phyloP scores from a whole-genome alignment of 1,139 yeast genomes.

The Wickerhamiella infanticola region DNA sequence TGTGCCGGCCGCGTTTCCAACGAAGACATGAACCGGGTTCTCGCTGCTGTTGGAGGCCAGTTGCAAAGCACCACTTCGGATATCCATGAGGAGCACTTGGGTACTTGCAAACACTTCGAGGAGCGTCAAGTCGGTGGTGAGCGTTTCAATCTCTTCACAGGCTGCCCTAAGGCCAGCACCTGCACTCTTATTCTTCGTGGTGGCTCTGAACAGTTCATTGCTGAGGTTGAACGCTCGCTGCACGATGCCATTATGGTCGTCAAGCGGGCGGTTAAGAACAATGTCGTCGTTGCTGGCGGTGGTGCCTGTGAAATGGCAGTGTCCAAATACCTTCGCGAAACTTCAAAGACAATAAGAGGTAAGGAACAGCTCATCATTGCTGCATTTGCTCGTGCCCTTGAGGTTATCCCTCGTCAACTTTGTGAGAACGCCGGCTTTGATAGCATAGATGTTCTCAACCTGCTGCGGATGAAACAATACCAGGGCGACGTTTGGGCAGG shows the following conservation, averaged over 20 bases:
- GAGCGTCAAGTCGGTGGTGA: slow-evolving; percentile 94
- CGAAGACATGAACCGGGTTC: slow-evolving; percentile 86
- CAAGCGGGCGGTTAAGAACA: slow-evolving; percentile 81
- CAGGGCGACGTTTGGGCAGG: slow-evolving; percentile 89
- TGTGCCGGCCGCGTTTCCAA: slow-evolving; percentile 91
- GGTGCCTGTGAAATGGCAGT: slow-evolving; percentile 98
- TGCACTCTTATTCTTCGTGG: slow-evolving; percentile 91
- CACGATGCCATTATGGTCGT: slow-evolving; percentile 99
- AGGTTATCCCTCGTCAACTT: slow-evolving; percentile 89
- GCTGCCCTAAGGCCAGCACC: slow-evolving; percentile 85
- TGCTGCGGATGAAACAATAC: slow-evolving; percentile 84
- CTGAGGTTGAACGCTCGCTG: slow-evolving; percentile 92
- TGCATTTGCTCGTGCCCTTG: slow-evolving; percentile 89
- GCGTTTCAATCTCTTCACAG: slow-evolving; percentile 80
- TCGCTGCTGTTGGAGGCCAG: slow-evolving; percentile 87
- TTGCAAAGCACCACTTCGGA: slow-evolving; percentile 84
- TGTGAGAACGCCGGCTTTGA: slow-evolving; percentile 98
- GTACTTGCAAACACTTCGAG: slow-evolving; percentile 75
- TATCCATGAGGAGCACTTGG: slow-evolving; percentile 53
- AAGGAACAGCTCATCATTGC: slow-evolving; percentile 85
- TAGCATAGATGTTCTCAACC: slow-evolving; percentile 81
- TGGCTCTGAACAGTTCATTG: slow-evolving; percentile 97
- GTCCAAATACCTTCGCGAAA: slow-evolving; percentile 74
- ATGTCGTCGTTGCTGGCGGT: slow-evolving; percentile 89
- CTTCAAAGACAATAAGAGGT: slow-evolving; percentile 79